These are phyloP conservation scores for Colletotrichum paranaense DNA, from an alignment of 2,329 filamentous ascomycete genomes.

Conservation along the genomic window DNA sequence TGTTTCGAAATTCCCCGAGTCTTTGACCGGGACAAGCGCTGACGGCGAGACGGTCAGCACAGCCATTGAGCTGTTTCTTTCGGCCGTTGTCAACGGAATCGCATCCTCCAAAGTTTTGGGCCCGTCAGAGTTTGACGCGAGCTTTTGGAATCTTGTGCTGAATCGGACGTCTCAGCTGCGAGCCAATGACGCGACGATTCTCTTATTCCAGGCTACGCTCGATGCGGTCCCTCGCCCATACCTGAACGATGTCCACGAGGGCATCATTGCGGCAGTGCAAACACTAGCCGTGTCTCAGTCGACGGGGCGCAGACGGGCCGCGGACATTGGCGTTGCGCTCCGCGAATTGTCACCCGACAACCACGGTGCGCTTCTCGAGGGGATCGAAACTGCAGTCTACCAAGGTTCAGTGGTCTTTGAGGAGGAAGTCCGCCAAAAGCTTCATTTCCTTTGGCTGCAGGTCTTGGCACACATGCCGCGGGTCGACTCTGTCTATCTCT, in stretches of 20 bases:
- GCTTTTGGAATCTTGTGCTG: slow-evolving; percentile 25
- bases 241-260: slow-evolving; percentile 17
- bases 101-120: slow-evolving; percentile 21
- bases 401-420: slow-evolving; percentile 9
- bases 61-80: slow-evolving; percentile 25
- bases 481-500: slow-evolving; percentile 30
- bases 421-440: background rate
- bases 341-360: background rate
- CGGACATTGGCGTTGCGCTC: slow-evolving; percentile 29
- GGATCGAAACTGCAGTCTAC: slow-evolving; percentile 12
- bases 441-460: slow-evolving; percentile 35
- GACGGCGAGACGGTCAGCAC: background rate
- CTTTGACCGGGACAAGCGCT: slow-evolving; percentile 7
- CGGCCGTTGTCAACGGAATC: slow-evolving; percentile 34
- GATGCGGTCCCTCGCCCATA: slow-evolving; percentile 3
- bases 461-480: slow-evolving; percentile 37
- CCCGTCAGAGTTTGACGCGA: slow-evolving; percentile 4
- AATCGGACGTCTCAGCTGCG: slow-evolving; percentile 15
- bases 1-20: slow-evolving; percentile 25
- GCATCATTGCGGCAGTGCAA: slow-evolving; percentile 28
- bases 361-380: slow-evolving; percentile 14
- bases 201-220: slow-evolving; percentile 23
- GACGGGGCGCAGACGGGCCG: slow-evolving; percentile 15
- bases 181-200: background rate
- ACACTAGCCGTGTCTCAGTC: slow-evolving; percentile 9